These are phyloP conservation scores for Phytopythium montanum DNA, from an alignment of 352 stramenopile species.

Conservation along the genomic window DNA sequence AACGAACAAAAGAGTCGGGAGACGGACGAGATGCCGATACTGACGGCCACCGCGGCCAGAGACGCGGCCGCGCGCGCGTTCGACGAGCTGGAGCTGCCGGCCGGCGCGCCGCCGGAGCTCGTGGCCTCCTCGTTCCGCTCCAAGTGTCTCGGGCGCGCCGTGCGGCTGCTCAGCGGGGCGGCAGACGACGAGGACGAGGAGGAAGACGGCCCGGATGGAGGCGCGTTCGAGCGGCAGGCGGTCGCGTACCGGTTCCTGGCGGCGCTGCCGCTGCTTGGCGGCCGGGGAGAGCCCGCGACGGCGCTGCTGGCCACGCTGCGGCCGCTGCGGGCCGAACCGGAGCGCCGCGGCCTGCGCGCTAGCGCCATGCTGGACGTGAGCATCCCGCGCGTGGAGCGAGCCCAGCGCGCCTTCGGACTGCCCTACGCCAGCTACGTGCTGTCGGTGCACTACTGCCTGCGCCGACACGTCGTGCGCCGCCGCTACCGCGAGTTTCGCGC, in stretches of 20 bases:
- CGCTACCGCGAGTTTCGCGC: constrained; percentile 61
- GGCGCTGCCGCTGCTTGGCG: constrained; percentile 41
- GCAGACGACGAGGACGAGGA: neutral
- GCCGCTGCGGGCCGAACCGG: constrained; percentile 26
- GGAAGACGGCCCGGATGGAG: constrained; percentile 11
- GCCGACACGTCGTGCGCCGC: constrained; percentile 59
- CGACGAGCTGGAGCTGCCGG: constrained; percentile 50
- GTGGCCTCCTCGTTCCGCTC: constrained; percentile 44
- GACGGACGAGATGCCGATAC: constrained; percentile 14
- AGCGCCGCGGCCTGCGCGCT: constrained; percentile 27
- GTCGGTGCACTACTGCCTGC: constrained; percentile 66
- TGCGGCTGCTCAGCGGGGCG: constrained; percentile 13
- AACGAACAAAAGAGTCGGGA: neutral
- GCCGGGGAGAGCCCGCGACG: constrained; percentile 28
- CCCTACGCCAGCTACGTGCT: constrained; percentile 79
- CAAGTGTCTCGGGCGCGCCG: constrained; percentile 37
- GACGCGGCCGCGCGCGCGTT: constrained; percentile 42
- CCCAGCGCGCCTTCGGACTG: constrained; percentile 41
- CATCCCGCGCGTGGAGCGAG: constrained; percentile 58
- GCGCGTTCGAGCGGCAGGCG: constrained; percentile 50
- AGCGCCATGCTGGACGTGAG: constrained; percentile 60
- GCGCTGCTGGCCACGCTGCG: constrained; percentile 37
- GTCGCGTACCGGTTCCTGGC: constrained; percentile 66
- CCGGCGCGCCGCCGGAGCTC: constrained; percentile 44
- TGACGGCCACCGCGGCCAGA: constrained; percentile 20